Conservation (phyloP, 2,329 filamentous ascomycete species). For the Ophiocordyceps polyrhachis-furcata region DNA sequence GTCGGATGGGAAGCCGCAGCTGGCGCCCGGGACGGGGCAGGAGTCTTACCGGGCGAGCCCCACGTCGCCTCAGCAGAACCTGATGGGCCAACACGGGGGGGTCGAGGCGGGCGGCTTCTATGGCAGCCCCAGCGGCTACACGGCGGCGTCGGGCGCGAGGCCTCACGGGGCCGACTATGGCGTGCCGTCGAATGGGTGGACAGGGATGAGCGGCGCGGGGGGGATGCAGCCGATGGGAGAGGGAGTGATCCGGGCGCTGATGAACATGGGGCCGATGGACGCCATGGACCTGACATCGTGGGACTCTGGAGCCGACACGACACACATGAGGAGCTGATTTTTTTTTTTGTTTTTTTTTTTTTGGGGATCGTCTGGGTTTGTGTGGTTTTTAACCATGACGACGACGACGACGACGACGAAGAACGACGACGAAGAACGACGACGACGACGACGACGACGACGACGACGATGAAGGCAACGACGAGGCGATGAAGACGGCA, state of each 20-base stretch:
- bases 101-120: constrained; percentile 15
- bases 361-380: not conserved
- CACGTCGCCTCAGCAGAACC: constrained; percentile 23
- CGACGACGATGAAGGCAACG: too few species aligned
- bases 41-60: constrained; percentile 33
- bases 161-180: constrained; percentile 16
- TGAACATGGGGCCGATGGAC: constrained; percentile 41
- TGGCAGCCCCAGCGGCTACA: constrained; percentile 18
- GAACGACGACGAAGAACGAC: not conserved
- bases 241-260: constrained; percentile 35
- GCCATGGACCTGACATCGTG: constrained; percentile 35
- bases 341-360: not conserved
- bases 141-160: constrained; percentile 6
- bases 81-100: constrained; percentile 12
- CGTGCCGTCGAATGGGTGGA: constrained; percentile 25
- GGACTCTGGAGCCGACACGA: constrained; percentile 18
- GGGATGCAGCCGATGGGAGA: constrained; percentile 37
- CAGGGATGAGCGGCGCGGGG: constrained; percentile 16
- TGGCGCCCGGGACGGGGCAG: constrained; percentile 9
- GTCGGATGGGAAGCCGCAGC: constrained; percentile 12
- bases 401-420: not conserved
- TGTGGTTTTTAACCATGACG: not conserved
- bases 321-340: constrained; percentile 3
- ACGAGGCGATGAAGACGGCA: too few species aligned
- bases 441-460: too few species aligned